Base-by-base conservation (phyloP, 306 rosid genomes). In the Castanospermum australe region DNA sequence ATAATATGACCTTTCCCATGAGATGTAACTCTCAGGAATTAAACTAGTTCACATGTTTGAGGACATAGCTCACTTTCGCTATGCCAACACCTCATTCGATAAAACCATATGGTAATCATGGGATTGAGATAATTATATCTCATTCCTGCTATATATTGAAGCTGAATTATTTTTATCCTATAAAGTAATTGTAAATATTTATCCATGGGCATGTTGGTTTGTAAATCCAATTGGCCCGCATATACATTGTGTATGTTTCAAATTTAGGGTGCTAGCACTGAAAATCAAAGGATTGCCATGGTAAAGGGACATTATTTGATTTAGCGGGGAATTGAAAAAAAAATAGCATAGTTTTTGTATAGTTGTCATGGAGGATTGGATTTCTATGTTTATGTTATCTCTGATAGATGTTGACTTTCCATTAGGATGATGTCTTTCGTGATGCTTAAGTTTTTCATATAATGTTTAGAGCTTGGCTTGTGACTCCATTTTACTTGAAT, bases 401-500 rank as follows among this genome's bases (percentile, higher is more conserved):
- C 71, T 51, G 35, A 13, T 56, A 54, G 75, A 79, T 67, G 77
- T 51, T 76, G 51, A 81, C 22, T 65, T 24, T 55, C 32, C 28
- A 54, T 67, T 82, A 17, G 66, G 54, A 24, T 42, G 54, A 22
- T 61, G 56, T 62, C 76, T 56, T 75, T 25, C 21, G 30, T 50
- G 55, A 20, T 79, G 61, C 48, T 35, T 45, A 1, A 9, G 21
- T 59, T 71, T 57, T 72, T 22, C 21, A 48, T 60, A 28, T 42
- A 20, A 22, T 71, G 42, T 69, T 66, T 79, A 48, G 56, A 80
- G 51, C 17, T 67, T 65, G 47, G 61, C 42, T 82, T 82, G 32
- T 41, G 64, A 50, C 22, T 66, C 6, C 8, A 15, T 69, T 63
- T 70, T 41, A 47, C 73, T 30, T 87, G 66, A 32, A 70, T 80